Base-by-base conservation (phyloP, 106 monocot genomes). In the Dactylorhiza incarnata region DNA sequence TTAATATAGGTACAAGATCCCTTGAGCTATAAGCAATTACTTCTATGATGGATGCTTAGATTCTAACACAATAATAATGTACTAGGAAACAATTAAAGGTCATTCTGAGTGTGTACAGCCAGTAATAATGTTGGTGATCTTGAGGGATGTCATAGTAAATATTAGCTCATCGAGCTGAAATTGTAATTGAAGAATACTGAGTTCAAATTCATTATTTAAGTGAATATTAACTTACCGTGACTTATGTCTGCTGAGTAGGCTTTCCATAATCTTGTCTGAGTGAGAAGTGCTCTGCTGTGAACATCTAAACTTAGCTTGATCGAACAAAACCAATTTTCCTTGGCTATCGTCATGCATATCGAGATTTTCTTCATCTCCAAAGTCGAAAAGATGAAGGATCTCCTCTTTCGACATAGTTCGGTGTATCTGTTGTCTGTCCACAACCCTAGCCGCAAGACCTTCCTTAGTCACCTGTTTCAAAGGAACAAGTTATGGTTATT, bases 401-500 rank as follows among this genome's bases (percentile, higher is more conserved):
- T 97, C 97, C 76, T 97, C 97, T 78, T 91, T 97, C 63, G 94
- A 97, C 89, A 97, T 97, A 23, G 94, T 97, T 86, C 97, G 78
- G 72, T 87, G 84, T 49, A 97, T 81, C 78, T 97, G 97, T 75
- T 94, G 97, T 55, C 89, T 81, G 78, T 97, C 97, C 58, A 97
- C 91, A 45, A 97, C 91, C 74, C 97, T 91, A 78, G 97, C 97
- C n/a, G 97, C 94, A 75, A 97, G 84, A 4, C 97, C 94, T 85
- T 97, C 97, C 78, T 97, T 97, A 45, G 91, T 97, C 20, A 97
- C 97, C 97, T 97, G 71, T 80, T 46, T 73, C 54, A 81, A 37
- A 65, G 47, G 59, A 78, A 72, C 11, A 22, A 49, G 49, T 22
- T 22, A 72, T 23, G 3, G 7, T 3, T 5, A 17, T 24, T 37